These are phyloP conservation scores for Fonsecaea monophora DNA, from an alignment of 2,329 filamentous ascomycete species.

Conservation along the genomic window DNA sequence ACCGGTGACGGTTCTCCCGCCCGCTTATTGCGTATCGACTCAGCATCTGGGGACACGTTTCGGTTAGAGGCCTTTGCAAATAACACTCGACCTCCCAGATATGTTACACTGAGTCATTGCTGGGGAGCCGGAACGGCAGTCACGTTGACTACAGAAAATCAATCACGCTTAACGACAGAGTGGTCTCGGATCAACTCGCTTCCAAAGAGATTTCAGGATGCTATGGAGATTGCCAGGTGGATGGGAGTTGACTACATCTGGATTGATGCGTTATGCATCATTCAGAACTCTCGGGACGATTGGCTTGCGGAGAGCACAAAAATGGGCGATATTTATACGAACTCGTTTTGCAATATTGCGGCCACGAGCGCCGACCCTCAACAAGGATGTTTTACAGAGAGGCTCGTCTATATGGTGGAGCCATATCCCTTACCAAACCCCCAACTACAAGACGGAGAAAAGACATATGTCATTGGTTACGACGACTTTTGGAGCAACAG, in stretches of 20 bases:
- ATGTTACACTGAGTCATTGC: slow-evolving; percentile 10
- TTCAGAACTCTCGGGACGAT: slow-evolving; percentile 41
- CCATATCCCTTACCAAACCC: slow-evolving; percentile 17
- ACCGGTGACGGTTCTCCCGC: not conserved
- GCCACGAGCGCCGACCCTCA: slow-evolving; percentile 25
- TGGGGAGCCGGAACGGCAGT: slow-evolving; percentile 9
- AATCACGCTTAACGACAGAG: not conserved
- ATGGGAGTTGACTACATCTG: slow-evolving; percentile 43
- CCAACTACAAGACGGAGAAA: not conserved
- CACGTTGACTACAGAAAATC: not conserved
- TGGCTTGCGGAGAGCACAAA: slow-evolving; percentile 20
- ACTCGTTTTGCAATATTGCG: slow-evolving; percentile 31
- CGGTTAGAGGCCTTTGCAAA: not conserved
- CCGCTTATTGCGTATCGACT: not conserved
- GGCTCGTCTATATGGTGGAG: slow-evolving; percentile 14
- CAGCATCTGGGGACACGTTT: not conserved
- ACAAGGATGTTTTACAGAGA: slow-evolving; percentile 15
- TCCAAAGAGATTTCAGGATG: slow-evolving; percentile 50
- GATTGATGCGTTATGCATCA: slow-evolving; percentile 47
- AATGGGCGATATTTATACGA: slow-evolving; percentile 34
- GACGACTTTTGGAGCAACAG: slow-evolving; percentile 29
- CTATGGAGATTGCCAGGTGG: slow-evolving; percentile 40
- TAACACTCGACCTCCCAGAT: not conserved
- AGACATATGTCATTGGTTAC: slow-evolving; percentile 24
- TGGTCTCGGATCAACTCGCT: slow-evolving; percentile 40